Base-by-base conservation (phyloP, 306 rosid genomes). In the Vachellia pachyceras region DNA sequence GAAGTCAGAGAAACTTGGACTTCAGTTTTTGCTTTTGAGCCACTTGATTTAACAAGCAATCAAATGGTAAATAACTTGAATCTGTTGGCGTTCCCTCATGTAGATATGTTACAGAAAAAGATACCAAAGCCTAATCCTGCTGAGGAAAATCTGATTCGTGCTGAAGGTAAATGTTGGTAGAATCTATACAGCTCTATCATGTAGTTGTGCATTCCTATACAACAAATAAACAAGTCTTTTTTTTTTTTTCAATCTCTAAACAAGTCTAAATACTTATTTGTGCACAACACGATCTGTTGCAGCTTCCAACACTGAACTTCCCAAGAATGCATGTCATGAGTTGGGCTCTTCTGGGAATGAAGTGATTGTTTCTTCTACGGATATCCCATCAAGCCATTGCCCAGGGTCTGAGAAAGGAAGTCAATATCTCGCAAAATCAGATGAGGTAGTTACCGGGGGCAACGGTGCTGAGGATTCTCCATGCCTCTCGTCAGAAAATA, bases 1-100 rank as follows among this genome's bases (percentile, higher is more conserved):
- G 94, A 93, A 82, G 86, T 93, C 57, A 88, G 79, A 76, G 91
- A 86, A 82, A 93, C 92, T 69, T 95, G 99, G 99, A 92, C 97
- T 79, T 86, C 92, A 13, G 88, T 82, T 75, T 95, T 95, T 86
- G 98, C 98, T 77, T 93, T 93, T 79, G 88, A 86, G 82, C 87
- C 92, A 72, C 92, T 89, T 82, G 92, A 90, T 70, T 79, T 46
- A 60, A 83, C 87, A 64, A 82, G 17, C 90, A 91, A 86, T 83
- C 77, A 75, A 81, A 78, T 74, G 77, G 86, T 89, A 88, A 92
- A 84, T 78, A 93, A 77, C 84, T 85, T 84, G 86, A 95, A 86
- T 80, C 73, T 95, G 83, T 47, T 93, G 92, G 97, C 92, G 77
- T 93, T 95, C 70, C 98, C 99, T 61, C 90, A 93, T 18, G 89